Conservation (phyloP, 148 eudicot species). For the Persicaria maculosa region DNA sequence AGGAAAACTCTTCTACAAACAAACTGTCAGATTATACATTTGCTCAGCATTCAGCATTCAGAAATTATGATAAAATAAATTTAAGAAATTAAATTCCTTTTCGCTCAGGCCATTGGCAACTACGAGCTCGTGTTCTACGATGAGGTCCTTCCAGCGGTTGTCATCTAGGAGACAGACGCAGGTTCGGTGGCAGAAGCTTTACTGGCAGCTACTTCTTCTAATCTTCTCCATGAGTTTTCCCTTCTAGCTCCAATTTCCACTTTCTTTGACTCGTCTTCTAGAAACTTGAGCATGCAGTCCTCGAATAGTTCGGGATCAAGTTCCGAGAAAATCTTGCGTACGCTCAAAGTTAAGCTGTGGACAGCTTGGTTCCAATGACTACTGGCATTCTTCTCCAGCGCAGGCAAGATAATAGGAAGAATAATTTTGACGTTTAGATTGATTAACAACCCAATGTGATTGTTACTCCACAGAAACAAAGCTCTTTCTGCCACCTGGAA, state of each 20-base stretch:
- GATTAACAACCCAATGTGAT: no score
- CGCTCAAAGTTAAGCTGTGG: constrained; percentile 11
- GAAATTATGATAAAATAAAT: no score
- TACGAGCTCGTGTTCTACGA: background rate
- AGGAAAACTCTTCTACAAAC: no score
- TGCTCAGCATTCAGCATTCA: no score
- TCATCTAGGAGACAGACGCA: background rate
- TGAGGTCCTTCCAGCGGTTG: background rate
- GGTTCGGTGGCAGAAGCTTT: constrained; percentile 22
- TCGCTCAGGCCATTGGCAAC: no score
- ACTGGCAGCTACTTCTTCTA: constrained; percentile 24
- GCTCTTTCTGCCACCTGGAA: no score
- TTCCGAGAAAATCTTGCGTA: constrained; percentile 23
- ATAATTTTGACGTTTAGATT: no score
- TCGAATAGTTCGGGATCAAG: constrained; percentile 23
- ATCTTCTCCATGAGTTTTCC: constrained; percentile 22
- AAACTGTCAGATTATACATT: no score
- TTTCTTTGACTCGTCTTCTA: constrained; percentile 23
- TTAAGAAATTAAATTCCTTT: no score
- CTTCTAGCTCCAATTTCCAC: constrained; percentile 17
- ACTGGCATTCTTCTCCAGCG: no score
- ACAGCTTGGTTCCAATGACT: constrained; percentile 22
- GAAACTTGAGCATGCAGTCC: constrained; percentile 21
- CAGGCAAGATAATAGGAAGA: no score
- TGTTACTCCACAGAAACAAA: no score